Conservation (phyloP, 2,329 filamentous ascomycete genomes). For the Calonectria hawksworthii region DNA sequence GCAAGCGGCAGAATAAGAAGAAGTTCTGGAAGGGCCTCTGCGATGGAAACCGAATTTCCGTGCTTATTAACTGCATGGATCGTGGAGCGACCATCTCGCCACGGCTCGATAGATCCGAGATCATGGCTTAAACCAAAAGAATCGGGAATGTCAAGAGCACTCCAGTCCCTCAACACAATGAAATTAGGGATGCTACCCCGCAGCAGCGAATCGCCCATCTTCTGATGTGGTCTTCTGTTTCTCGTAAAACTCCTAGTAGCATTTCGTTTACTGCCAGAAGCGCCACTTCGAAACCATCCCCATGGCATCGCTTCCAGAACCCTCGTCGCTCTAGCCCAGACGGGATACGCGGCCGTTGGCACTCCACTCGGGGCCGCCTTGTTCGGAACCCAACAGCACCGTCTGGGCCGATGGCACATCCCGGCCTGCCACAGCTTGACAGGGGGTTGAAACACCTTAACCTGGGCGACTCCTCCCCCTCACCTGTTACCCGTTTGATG, state of each 20-base stretch:
- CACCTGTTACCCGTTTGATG: slow-evolving; percentile 38
- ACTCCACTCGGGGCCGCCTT: slow-evolving; percentile 12
- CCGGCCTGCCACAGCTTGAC: slow-evolving; percentile 26
- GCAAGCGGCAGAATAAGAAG: neutral
- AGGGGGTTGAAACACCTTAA: slow-evolving; percentile 40
- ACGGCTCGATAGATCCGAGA: slow-evolving; percentile 8
- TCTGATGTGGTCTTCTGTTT: slow-evolving; percentile 20
- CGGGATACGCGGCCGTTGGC: slow-evolving; percentile 25
- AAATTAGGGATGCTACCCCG: slow-evolving; percentile 23
- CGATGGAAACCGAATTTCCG: neutral
- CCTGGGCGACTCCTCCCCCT: slow-evolving; percentile 33
- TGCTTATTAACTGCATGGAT: neutral
- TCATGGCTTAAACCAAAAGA: slow-evolving; percentile 4
- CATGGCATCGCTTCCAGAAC: slow-evolving; percentile 26
- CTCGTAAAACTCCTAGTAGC: slow-evolving; percentile 25
- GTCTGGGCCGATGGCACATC: slow-evolving; percentile 19
- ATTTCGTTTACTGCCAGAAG: slow-evolving; percentile 33
- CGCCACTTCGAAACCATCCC: slow-evolving; percentile 33
- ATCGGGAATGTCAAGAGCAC: slow-evolving; percentile 1
- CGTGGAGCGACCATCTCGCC: slow-evolving; percentile 15
- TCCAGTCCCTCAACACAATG: neutral
- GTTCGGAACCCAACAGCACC: slow-evolving; percentile 12
- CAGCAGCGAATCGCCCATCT: slow-evolving; percentile 2
- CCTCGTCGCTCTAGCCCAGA: slow-evolving; percentile 26
- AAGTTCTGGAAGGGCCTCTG: slow-evolving; percentile 8